Evolutionary conservation across 495 filamentous ascomycete species (phyloP).

Genomic region (Aspergillus egyptiacus): DNA sequence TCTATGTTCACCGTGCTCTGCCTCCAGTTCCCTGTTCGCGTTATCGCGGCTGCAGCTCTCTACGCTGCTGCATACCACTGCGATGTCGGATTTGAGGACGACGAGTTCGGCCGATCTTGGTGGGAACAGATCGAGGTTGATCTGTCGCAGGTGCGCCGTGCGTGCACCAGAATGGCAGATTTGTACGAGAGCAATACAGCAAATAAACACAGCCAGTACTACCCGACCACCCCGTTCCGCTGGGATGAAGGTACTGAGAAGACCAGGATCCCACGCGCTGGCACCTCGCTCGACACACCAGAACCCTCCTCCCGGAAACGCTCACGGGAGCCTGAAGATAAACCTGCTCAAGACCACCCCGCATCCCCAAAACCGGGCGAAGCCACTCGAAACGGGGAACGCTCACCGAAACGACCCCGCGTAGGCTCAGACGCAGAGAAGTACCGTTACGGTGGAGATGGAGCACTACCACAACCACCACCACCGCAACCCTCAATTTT

Average conservation of each 20-base stretch:
- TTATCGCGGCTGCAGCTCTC: conserved; percentile 77
- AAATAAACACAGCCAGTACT: conserved; percentile 39
- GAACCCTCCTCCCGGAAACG: conserved; percentile 33
- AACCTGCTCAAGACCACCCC: conserved; percentile 7
- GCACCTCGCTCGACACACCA: conserved; percentile 23
- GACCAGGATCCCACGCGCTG: conserved; percentile 26
- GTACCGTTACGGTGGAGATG: neutral
- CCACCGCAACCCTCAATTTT: neutral
- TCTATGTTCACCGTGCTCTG: conserved; percentile 75
- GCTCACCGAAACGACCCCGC: conserved; percentile 40
- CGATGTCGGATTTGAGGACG: conserved; percentile 65
- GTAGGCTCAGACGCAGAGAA: conserved; percentile 23
- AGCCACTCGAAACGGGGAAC: conserved; percentile 23
- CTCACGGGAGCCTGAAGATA: conserved; percentile 39
- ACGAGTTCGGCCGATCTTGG: conserved; percentile 70
- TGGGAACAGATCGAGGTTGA: conserved; percentile 68
- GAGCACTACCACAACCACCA: neutral
- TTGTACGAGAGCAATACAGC: conserved; percentile 67
- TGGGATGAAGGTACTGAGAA: conserved; percentile 27
- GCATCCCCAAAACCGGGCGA: conserved; percentile 9
- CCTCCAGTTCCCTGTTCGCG: conserved; percentile 69
- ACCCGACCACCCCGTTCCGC: conserved; percentile 32
- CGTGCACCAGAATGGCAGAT: conserved; percentile 64
- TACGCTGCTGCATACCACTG: conserved; percentile 75
- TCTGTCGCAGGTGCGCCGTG: conserved; percentile 55